phyloP scores from a whole-genome alignment of 1,284 basidiomycete genomes.

The Mycosarcoma mackinlayi region DNA sequence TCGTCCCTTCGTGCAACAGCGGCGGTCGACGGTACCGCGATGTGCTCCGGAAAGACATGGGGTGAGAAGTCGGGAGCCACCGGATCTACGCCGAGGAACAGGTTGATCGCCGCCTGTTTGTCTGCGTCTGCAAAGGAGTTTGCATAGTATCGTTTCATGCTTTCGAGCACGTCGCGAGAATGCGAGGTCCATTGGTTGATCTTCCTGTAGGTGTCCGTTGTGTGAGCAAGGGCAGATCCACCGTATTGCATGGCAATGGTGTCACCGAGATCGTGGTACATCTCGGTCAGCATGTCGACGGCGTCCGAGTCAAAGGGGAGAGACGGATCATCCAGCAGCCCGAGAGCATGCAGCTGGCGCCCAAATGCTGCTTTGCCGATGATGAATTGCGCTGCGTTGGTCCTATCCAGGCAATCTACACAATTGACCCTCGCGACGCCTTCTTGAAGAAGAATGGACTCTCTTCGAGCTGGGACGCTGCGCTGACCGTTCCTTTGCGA shows the following conservation, averaged over 20 bases:
- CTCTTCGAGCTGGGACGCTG: constrained; percentile 21
- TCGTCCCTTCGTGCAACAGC: not conserved
- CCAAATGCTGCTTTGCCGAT: constrained; percentile 95
- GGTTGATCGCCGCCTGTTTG: constrained; percentile 96
- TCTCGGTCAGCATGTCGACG: constrained; percentile 96
- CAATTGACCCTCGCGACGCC: constrained; percentile 76
- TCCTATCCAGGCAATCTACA: constrained; percentile 90
- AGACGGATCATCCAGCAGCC: constrained; percentile 77
- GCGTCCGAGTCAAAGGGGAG: constrained; percentile 94
- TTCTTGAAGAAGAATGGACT: constrained; percentile 81
- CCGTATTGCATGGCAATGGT: constrained; percentile 86
- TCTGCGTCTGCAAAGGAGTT: constrained; percentile 90
- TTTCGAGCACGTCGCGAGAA: constrained; percentile 96
- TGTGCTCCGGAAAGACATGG: constrained; percentile 30
- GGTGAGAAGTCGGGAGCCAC: constrained; percentile 41
- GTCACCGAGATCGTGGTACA: constrained; percentile 80
- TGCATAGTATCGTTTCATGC: constrained; percentile 92
- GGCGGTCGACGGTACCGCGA: constrained; percentile 6
- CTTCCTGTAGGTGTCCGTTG: constrained; percentile 94
- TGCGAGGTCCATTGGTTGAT: constrained; percentile 97
- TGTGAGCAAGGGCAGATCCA: constrained; percentile 88
- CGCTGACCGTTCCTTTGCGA: not conserved
- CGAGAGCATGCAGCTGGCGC: constrained; percentile 94
- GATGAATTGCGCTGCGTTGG: constrained; percentile 97
- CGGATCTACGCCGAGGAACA: constrained; percentile 84